These are phyloP conservation scores for Ceratobasidium papillatum DNA, from an alignment of 1,284 basidiomycete species.

Conservation along the genomic window DNA sequence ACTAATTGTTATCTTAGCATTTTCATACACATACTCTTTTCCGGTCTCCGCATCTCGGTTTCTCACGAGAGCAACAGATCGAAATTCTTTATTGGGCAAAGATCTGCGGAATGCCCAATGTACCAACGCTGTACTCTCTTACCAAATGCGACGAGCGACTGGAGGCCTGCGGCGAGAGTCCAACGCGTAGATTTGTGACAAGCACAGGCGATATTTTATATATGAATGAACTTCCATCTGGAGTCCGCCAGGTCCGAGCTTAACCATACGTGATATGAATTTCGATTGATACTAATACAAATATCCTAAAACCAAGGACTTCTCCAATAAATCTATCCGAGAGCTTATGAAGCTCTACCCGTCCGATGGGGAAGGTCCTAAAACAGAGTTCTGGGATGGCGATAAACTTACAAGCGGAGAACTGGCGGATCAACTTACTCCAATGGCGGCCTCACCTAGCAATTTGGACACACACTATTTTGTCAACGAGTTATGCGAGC, in stretches of 20 bases:
- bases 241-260: background rate
- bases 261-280: background rate
- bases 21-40: no score
- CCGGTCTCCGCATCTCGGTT: no score
- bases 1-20: no score
- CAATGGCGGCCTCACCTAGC: background rate
- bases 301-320: background rate
- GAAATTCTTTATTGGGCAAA: constrained; percentile 3
- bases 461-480: background rate
- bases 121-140: background rate
- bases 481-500: constrained; percentile 24
- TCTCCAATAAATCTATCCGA: constrained; percentile 3
- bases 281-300: background rate
- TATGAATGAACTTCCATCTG: background rate
- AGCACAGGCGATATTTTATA: background rate
- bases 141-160: background rate
- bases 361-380: background rate
- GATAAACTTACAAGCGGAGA: constrained; percentile 3
- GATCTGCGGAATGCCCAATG: background rate
- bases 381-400: constrained; percentile 5
- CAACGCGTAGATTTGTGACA: background rate
- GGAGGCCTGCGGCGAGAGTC: background rate
- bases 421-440: constrained; percentile 7
- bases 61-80: no score
- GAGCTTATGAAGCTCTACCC: background rate